Conservation (phyloP, 2,329 filamentous ascomycete species). For the Tolypocladium ophioglossoides region DNA sequence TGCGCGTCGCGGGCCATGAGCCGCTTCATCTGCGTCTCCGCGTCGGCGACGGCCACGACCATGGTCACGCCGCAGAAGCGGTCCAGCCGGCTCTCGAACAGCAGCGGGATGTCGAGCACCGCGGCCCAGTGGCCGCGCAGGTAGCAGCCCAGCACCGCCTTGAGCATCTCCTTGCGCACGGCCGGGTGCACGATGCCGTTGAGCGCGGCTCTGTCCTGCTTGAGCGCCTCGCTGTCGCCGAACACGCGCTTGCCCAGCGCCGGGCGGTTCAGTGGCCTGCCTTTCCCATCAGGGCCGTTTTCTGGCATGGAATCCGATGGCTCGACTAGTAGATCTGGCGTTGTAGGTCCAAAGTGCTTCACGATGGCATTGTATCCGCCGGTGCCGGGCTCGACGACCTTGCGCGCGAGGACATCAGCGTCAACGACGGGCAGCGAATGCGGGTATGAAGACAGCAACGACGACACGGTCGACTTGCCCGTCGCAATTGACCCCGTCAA, state of each 20-base stretch:
- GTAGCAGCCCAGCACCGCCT: constrained; percentile 61
- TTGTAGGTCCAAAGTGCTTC: constrained; percentile 66
- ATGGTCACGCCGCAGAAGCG: constrained; percentile 73
- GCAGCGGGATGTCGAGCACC: constrained; percentile 80
- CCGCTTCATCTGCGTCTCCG: constrained; percentile 70
- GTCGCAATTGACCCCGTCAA: constrained; percentile 96
- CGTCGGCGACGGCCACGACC: constrained; percentile 76
- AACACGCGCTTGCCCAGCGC: constrained; percentile 82
- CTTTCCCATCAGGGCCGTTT: constrained; percentile 47
- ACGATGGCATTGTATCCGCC: constrained; percentile 75
- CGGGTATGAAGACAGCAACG: constrained; percentile 66
- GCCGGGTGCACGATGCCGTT: constrained; percentile 92
- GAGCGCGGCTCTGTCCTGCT: constrained; percentile 62
- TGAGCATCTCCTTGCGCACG: constrained; percentile 74
- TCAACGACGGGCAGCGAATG: constrained; percentile 88
- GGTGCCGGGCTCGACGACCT: constrained; percentile 90
- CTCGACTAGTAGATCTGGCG: constrained; percentile 73
- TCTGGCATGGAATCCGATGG: constrained; percentile 39
- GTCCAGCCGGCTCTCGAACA: constrained; percentile 86
- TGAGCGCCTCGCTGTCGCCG: constrained; percentile 60
- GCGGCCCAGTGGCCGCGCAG: constrained; percentile 74
- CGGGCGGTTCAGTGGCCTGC: constrained; percentile 71
- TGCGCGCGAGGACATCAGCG: constrained; percentile 81
- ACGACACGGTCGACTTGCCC: constrained; percentile 92
- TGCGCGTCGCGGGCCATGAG: constrained; percentile 67